A percentile compares a stretch with the other conserved stretches of the same genome.
Evolutionary conservation across 1,284 basidiomycete species (phyloP).

Genomic region (Xerocomus minutiporus): DNA sequence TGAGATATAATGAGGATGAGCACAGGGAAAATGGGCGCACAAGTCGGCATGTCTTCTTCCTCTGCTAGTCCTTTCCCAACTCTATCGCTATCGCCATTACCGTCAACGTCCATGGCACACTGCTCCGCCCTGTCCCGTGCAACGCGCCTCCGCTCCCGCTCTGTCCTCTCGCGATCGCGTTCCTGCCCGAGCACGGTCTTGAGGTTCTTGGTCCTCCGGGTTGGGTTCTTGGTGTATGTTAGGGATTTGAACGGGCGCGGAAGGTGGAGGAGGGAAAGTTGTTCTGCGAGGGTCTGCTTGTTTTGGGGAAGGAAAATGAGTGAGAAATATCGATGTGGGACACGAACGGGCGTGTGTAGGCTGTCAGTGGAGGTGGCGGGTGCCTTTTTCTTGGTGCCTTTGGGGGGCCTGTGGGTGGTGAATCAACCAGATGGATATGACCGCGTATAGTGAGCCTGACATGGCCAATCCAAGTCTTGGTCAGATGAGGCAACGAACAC

Average conservation of each 20-base stretch:
- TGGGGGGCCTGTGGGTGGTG: conserved; percentile 31
- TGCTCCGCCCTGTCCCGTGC: conserved; percentile 37
- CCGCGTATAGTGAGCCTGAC: not conserved
- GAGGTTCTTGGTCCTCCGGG: conserved; percentile 68
- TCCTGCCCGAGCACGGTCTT: conserved; percentile 73
- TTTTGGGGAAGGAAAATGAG: too few species aligned
- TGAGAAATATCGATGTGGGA: not conserved
- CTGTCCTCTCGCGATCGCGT: conserved; percentile 62
- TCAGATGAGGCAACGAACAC: not conserved
- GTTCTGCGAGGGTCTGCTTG: conserved; percentile 60
- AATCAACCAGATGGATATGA: not conserved
- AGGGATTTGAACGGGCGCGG: conserved; percentile 75
- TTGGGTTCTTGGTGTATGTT: conserved; percentile 61
- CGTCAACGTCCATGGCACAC: conserved; percentile 40
- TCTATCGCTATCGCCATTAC: conserved; percentile 5
- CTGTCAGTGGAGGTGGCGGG: conserved; percentile 6
- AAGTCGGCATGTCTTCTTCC: conserved; percentile 64
- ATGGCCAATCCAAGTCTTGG: not conserved
- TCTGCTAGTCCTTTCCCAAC: conserved; percentile 8
- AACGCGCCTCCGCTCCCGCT: conserved; percentile 53
- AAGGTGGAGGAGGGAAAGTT: conserved; percentile 62
- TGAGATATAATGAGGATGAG: not conserved
- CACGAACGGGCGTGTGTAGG: conserved; percentile 26
- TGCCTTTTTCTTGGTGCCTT: conserved; percentile 31
- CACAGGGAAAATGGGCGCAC: conserved; percentile 37